These are phyloP conservation scores for Mycena leptocephala DNA, from an alignment of 768 basidiomycete genomes.

Conservation along the genomic window DNA sequence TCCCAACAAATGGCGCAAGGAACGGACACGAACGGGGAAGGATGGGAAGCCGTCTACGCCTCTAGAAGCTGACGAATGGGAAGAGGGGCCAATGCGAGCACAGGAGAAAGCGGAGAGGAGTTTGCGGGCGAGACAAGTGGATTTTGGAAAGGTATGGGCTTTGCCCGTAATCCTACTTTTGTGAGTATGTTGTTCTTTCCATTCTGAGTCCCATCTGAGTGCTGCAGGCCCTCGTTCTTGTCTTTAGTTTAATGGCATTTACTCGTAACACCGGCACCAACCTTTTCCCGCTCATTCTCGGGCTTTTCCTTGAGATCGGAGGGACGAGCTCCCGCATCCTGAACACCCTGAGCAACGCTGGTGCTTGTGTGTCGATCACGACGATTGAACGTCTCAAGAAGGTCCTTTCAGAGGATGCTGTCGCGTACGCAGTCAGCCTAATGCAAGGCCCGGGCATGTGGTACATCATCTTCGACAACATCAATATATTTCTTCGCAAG, in stretches of 20 bases:
- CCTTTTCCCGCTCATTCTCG: conserved; percentile 44
- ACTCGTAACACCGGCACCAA: conserved; percentile 47
- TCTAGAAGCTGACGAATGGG: conserved; percentile 22
- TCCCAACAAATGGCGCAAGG: background rate
- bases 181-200: conserved; percentile 30
- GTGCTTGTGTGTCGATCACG: conserved; percentile 42
- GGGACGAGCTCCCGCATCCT: conserved; percentile 49
- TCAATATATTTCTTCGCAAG: conserved; percentile 52
- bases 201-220: background rate
- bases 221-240: conserved; percentile 29
- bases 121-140: conserved; percentile 9
- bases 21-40: background rate
- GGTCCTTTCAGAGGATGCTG: conserved; percentile 44
- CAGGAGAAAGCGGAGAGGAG: background rate
- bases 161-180: conserved; percentile 40
- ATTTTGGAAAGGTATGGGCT: conserved; percentile 28
- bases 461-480: conserved; percentile 49
- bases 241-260: conserved; percentile 45
- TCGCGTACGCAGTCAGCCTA: conserved; percentile 39
- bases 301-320: conserved; percentile 48
- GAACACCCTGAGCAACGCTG: conserved; percentile 45
- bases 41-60: background rate
- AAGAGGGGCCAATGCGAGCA: conserved; percentile 1
- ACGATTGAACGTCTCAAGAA: conserved; percentile 49
- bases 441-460: conserved; percentile 40